Evolutionary conservation across 2,329 filamentous ascomycete species (phyloP), one percentile per base, ranked within the genome.

Genomic region (Arthroderma sp.): DNA sequence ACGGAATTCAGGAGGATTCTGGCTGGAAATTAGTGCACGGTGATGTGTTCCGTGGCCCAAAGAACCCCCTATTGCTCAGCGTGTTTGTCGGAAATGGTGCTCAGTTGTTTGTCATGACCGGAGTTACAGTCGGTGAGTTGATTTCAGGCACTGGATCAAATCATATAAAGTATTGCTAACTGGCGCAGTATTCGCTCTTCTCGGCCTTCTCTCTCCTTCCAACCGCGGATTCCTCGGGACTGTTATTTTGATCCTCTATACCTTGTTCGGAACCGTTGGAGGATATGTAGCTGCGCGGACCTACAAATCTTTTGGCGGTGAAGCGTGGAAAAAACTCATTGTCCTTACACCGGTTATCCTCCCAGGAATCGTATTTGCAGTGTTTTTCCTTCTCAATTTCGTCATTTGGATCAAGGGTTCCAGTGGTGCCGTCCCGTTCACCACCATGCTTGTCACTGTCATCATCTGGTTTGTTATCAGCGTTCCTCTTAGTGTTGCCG

Each of bases 1-100:
- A 96, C 57, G 89, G 88, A 31, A 85, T 96, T 1, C 88, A 94
- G 63, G 91, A 98, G 59, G 91, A 98, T 63, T 95, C 88, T 6
- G 91, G 91, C 49, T 98, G 91, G 91, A 98, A 98, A 67, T 70
- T 98, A 40, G 88, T 98, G 1, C 91, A 98, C 57, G 91, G 91
- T 44, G 91, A 98, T 62, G 89, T 96, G 30, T 98, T 98, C 74
- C 83, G 91, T 46, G 80, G 82, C 7, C 91, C 91, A 3, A 78
- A 81, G 52, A 80, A 84, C 48, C 84, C 88, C 1, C 73, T 98
- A 29, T 70, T 95, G 9, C 74, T 98, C 15, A 88, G 88, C 45
- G 73, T 98, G 5, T 74, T 98, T 51, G 74, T 95, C 36, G 91
- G 91, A 47, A 96, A 93, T 59, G 91, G 91, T 49, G 86, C 86